phyloP scores from a whole-genome alignment of 1,284 basidiomycete genomes.

The Ganoderma resinaceum region DNA sequence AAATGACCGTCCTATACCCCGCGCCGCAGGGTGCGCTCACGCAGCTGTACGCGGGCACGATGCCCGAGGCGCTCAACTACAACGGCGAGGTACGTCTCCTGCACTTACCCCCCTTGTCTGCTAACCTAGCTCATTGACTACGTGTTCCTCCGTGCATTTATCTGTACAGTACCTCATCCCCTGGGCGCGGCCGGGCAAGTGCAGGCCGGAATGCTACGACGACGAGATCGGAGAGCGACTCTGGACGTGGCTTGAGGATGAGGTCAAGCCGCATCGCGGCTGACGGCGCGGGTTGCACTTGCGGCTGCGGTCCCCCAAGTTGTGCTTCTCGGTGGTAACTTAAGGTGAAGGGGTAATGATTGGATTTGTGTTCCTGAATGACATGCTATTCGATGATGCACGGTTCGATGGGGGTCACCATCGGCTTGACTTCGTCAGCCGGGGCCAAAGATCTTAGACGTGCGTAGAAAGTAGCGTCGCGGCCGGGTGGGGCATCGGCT shows the following conservation, averaged over 20 bases:
- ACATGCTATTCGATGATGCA: background rate
- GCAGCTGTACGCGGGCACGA: slow-evolving; percentile 36
- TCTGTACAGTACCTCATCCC: slow-evolving; percentile 40
- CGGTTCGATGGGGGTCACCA: background rate
- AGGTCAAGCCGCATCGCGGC: slow-evolving; percentile 35
- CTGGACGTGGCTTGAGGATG: slow-evolving; percentile 52
- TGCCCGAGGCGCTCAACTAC: slow-evolving; percentile 33
- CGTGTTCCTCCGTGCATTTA: background rate
- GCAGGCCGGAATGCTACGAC: slow-evolving; percentile 43
- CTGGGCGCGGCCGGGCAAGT: slow-evolving; percentile 50
- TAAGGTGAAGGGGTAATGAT: background rate
- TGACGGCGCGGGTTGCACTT: slow-evolving; percentile 27
- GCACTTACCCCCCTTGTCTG: background rate
- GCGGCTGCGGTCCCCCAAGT: background rate
- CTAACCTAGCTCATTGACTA: background rate
- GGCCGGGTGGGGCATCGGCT: background rate
- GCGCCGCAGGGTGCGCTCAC: slow-evolving; percentile 35
- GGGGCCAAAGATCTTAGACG: background rate
- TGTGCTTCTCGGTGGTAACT: background rate
- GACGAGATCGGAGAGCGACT: slow-evolving; percentile 44
- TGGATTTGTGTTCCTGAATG: background rate
- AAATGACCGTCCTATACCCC: slow-evolving; percentile 23
- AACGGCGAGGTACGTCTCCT: slow-evolving; percentile 32
- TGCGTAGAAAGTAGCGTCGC: background rate
- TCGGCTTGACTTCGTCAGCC: background rate